A percentile compares a stretch with the other conserved stretches of the same genome.
Evolutionary conservation across 2,329 filamentous ascomycete genomes (phyloP).

Genomic region (Torrubiellomyces zombiae): DNA sequence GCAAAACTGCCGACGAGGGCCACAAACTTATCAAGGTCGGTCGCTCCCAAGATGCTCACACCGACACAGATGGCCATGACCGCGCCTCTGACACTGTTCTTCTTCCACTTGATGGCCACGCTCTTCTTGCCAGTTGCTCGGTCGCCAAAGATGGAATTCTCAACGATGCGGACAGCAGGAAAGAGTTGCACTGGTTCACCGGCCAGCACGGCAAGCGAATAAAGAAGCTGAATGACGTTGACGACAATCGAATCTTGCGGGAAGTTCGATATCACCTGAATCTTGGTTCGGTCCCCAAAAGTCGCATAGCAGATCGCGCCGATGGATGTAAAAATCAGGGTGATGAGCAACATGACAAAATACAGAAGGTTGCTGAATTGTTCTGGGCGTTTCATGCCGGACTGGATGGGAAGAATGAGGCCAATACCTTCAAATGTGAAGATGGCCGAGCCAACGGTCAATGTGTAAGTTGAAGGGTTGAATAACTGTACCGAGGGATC

Average conservation of each 20-base stretch:
- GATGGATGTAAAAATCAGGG: conserved; percentile 54
- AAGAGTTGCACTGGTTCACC: conserved; percentile 62
- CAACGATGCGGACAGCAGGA: conserved; percentile 55
- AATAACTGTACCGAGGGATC: conserved; percentile 47
- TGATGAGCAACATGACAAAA: conserved; percentile 57
- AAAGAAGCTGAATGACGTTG: conserved; percentile 60
- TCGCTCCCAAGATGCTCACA: conserved; percentile 47
- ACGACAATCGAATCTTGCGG: conserved; percentile 55
- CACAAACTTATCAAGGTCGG: conserved; percentile 58
- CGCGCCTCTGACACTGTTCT: conserved; percentile 46
- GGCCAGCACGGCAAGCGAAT: conserved; percentile 56
- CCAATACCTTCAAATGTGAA: conserved; percentile 70
- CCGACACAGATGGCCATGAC: conserved; percentile 42
- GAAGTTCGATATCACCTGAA: conserved; percentile 63
- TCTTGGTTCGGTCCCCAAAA: conserved; percentile 51
- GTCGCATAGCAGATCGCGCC: conserved; percentile 60
- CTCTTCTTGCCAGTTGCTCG: conserved; percentile 48
- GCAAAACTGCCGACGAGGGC: conserved; percentile 58
- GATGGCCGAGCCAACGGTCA: conserved; percentile 57
- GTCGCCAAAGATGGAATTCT: conserved; percentile 49
- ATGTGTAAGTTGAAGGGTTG: conserved; percentile 50
- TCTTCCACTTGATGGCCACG: conserved; percentile 54
- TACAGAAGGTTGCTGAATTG: conserved; percentile 50
- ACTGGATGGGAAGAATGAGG: conserved; percentile 60
- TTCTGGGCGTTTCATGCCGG: conserved; percentile 54